Evolutionary conservation across 2,329 filamentous ascomycete genomes (phyloP).

Genomic region (Fusarium anguioides): DNA sequence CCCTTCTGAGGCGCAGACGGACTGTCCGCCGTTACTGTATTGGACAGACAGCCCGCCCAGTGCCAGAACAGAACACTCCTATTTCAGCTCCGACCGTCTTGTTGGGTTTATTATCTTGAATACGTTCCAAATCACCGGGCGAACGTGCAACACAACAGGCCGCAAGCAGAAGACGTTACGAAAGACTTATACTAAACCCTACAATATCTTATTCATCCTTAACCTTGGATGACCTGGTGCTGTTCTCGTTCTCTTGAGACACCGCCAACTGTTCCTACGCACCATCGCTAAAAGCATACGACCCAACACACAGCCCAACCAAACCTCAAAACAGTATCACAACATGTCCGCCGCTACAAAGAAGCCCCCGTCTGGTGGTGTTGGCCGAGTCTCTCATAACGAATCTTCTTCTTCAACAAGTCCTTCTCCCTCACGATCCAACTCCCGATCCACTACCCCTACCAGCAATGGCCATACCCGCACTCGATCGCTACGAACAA

Average conservation of each 20-base stretch:
- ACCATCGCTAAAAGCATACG: conserved; percentile 23
- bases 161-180: conserved; percentile 28
- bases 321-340: conserved; percentile 25
- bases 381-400: conserved; percentile 58
- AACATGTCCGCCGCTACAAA: conserved; percentile 65
- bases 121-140: conserved; percentile 40
- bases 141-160: conserved; percentile 37
- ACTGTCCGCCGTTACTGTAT: conserved; percentile 20
- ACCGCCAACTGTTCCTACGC: conserved; percentile 28
- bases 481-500: conserved; percentile 72
- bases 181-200: conserved; percentile 10
- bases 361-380: conserved; percentile 62
- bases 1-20: conserved; percentile 41
- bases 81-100: conserved; percentile 38
- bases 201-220: conserved; percentile 37
- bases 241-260: conserved; percentile 17
- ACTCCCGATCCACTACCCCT: conserved; percentile 59
- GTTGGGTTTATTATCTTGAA: conserved; percentile 35
- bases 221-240: conserved; percentile 10
- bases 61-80: conserved; percentile 33
- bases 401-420: conserved; percentile 51
- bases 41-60: not conserved
- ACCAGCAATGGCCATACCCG: conserved; percentile 58
- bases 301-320: conserved; percentile 23
- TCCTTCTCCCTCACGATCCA: conserved; percentile 54